Base-by-base conservation (phyloP, 2,329 filamentous ascomycete species). In the Monosporascus sp. region DNA sequence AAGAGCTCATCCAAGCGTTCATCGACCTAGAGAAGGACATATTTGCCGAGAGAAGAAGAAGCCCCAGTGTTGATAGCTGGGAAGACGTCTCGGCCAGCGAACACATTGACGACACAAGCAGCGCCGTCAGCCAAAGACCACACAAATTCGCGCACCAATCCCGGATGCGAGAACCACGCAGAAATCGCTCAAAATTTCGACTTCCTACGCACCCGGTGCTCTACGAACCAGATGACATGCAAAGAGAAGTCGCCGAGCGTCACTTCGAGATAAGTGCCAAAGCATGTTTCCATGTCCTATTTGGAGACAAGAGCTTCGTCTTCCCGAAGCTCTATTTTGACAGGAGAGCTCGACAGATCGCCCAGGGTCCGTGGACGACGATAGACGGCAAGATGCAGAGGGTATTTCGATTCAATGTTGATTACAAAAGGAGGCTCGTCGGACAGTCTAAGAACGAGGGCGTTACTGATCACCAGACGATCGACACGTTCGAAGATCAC, bases 231-330 rank as follows among this genome's bases (percentile, higher is more conserved):
- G 82, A 88, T 56, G 89, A 87, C 50, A 92, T 96, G 82, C 83
- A 86, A 50, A 79, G 82, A 58, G 80, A 87, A 60, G 86, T 87
- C 7, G 83, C 89, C 1, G 89, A 96, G 68, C 84, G 89, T 56
- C 82, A 90, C 59, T 96, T 96, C 68, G 88, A 95, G 60, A 86
- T 97, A 56, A 95, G 90, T 57, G 88, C 94, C 47, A 97, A 99
- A 70, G 90, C 90, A 0, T 85, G 96, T 54, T 99, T 97, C 70
- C 93, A 97, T 66, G 89, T 97, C 17, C 80, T 99, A 50, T 99
- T 97, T 70, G 94, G 94, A 38, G 94, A 99, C 70, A 96, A 93
- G 73, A 96, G 90, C 67, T 90, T 92, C 36, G 86, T 97, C 39
- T 99, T 97, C 72, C 90, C 94, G 62, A 85, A 93, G 64, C 77